Evolutionary conservation across 345 rosid species (phyloP), one percentile per base, ranked within the genome.

Genomic region (Acer campestre): DNA sequence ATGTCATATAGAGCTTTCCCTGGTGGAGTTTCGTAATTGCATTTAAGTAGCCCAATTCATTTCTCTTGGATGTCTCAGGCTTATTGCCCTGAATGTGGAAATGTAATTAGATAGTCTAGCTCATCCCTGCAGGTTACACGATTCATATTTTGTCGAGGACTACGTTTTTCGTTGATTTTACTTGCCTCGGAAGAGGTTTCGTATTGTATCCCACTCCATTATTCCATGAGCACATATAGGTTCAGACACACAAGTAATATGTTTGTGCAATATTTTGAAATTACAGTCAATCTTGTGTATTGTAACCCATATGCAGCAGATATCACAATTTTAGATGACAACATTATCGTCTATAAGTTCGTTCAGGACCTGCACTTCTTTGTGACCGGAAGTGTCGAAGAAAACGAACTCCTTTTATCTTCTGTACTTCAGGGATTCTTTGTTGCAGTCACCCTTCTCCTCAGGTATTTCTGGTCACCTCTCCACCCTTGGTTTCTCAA

Each of bases 311-410:
- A 38, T 83, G 90, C 97, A 93, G 98, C 92, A 66, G 98, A 93
- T 84, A 88, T 95, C 58, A 75, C 94, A 44, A 82, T 94, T 88
- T 85, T 95, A 31, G 94, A 93, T 77, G 89, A 73, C 79, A 83
- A 94, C 86, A 84, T 93, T 74, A 81, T 93, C 14, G 78, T 92
- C 76, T 93, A 93, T 75, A 95, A 91, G 86, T 90, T 90, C 74
- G 84, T 86, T 59, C 98, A 95, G 80, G 98, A 93, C 80, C 93
- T 93, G 73, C 98, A 95, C 81, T 93, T 95, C 85, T 95, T 82
- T 82, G 93, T 95, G 59, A 93, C 97, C 4, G 96, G 99, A 73
- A 92, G 93, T 53, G 92, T 91, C 59, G 81, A 93, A 58, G 99
- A 92, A 77, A 95, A 95, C 75, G 98, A 95, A 81, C 96, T 93